Percentiles rank a stretch among this genome's conserved stretches.
phyloP scores from a whole-genome alignment of 2,329 filamentous ascomycete genomes.

The Teratosphaeria zuluensis region DNA sequence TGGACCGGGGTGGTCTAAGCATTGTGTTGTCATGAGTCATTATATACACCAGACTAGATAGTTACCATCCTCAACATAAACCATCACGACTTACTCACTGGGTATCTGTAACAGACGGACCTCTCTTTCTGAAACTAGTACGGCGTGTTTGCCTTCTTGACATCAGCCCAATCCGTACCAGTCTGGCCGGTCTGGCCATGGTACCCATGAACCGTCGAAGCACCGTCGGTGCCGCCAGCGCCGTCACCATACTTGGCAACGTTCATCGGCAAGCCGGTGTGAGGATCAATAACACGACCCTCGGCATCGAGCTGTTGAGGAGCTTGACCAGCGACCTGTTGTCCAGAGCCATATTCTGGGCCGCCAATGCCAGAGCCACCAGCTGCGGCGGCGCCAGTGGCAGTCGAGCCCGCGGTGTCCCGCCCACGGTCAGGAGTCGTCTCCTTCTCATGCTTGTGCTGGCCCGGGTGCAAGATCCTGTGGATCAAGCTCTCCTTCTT shows the following conservation, averaged over 20 bases:
- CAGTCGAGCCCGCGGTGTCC: background rate
- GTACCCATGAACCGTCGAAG: conserved; percentile 19
- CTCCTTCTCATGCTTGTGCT: conserved; percentile 1
- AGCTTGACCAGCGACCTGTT: background rate
- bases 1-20: too few species aligned
- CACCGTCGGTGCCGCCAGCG: conserved; percentile 29
- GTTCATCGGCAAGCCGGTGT: conserved; percentile 33
- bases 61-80: background rate
- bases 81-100: background rate
- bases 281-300: conserved; percentile 27
- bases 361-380: background rate
- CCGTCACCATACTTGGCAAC: conserved; percentile 29
- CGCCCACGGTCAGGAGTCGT: background rate
- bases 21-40: background rate
- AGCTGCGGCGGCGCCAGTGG: background rate
- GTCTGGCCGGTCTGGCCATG: conserved; percentile 5
- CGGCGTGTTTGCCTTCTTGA: background rate
- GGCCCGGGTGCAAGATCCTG: conserved; percentile 18
- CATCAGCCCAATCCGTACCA: background rate
- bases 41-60: background rate
- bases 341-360: background rate
- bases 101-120: background rate
- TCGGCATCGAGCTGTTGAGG: conserved; percentile 1
- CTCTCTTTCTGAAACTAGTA: too few species aligned
- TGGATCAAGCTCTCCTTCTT: conserved; percentile 22